Evolutionary conservation across 2,329 filamentous ascomycete species (phyloP), one percentile per base, ranked within the genome.

Genomic region (Colletotrichum abscissum): DNA sequence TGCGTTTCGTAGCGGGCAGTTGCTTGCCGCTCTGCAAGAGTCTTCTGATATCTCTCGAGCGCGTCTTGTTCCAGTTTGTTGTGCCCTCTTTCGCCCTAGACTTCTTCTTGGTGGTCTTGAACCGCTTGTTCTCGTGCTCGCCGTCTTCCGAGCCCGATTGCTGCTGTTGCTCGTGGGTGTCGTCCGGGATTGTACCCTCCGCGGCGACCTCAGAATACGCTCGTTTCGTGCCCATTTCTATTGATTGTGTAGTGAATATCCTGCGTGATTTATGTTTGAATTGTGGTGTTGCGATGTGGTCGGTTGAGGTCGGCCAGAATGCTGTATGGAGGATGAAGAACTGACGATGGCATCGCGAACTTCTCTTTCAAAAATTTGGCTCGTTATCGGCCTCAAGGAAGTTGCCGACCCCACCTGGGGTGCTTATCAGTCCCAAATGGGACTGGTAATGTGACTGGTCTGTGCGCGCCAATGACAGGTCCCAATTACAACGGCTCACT

Each of bases 41-140:
- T 64, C 94, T 88, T 78, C 91, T 89, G 68, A 95, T 90, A 65
- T 92, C 91, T 67, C 94, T 88, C 72, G 91, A 91, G 58, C 92
- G 89, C 82, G 93, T 93, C 84, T 93, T 95, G 64, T 93, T 86
- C 78, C 89, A 89, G 79, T 90, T 90, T 60, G 91, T 82, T 69
- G 83, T 86, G 62, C 85, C 85, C 38, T 86, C 83, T 74, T 84
- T 87, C 12, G 83, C 81, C 73, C 84, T 84, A 77, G 83, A 80
- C 71, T 80, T 83, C 76, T 84, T 87, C 73, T 63, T 78, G 72
- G 81, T 77, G 46, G 67, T 76, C 75, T 67, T 77, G 54, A 68
- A 79, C 73, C 84, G 85, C 72, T 81, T 84, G 77, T 82, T 82
- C 63, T 63, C 69, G 68, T 72, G 73, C 42, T 73, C 72, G 65